Evolutionary conservation across 2,329 filamentous ascomycete species (phyloP).

Genomic region (Fusarium protoensiforme): DNA sequence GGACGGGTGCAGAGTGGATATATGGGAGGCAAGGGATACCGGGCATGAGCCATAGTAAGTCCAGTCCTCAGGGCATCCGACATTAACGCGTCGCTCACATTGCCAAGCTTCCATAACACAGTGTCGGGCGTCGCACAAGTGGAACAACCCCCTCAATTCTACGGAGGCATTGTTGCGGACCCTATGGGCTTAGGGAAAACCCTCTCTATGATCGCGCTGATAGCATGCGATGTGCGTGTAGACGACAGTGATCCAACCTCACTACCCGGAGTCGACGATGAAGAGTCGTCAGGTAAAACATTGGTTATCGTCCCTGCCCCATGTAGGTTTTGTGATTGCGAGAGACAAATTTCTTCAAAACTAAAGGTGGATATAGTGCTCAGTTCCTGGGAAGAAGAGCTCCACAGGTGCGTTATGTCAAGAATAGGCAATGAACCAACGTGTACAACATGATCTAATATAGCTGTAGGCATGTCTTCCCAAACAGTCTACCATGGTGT

Average conservation of each 20-base stretch:
- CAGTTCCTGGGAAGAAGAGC: conserved; percentile 50
- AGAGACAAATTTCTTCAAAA: too few relatives aligned
- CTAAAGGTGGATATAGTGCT: conserved; percentile 41
- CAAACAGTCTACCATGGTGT: conserved; percentile 35
- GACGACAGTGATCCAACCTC: background rate
- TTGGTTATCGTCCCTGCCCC: background rate
- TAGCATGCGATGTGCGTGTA: conserved; percentile 36
- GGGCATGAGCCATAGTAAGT: background rate
- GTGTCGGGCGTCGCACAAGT: conserved; percentile 41
- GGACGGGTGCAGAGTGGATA: conserved; percentile 37
- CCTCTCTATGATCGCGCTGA: conserved; percentile 53
- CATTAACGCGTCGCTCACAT: too few relatives aligned
- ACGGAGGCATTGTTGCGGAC: conserved; percentile 57
- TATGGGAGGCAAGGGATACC: conserved; percentile 46
- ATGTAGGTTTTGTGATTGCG: background rate
- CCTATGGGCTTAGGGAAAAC: conserved; percentile 59
- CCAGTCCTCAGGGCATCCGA: background rate
- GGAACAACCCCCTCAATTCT: conserved; percentile 48
- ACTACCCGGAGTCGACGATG: background rate
- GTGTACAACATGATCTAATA: background rate
- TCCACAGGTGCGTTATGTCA: conserved; percentile 22
- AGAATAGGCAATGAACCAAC: background rate
- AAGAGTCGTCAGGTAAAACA: conserved; percentile 3
- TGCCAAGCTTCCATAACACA: conserved; percentile 47
- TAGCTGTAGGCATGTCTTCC: conserved; percentile 32